Base-by-base conservation (phyloP, 2,329 filamentous ascomycete genomes). In the Phialophora expanda region DNA sequence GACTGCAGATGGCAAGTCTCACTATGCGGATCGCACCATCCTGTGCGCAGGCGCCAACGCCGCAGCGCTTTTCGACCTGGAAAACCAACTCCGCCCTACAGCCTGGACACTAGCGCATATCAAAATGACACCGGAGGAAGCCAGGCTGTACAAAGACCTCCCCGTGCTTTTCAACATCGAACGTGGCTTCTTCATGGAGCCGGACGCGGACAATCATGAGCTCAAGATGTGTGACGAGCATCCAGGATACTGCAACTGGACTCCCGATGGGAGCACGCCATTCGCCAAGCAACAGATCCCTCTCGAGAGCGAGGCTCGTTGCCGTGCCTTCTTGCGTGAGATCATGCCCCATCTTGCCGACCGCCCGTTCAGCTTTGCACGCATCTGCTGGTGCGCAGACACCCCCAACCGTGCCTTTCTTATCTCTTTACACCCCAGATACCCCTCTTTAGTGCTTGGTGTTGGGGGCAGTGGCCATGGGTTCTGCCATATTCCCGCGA, bases 371-470 rank as follows among this genome's bases (percentile, higher is more conserved):
- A 78, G 74, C 22, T 85, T 83, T 66, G 82, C 82, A 7, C 76
- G 83, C 17, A 81, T 86, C 34, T 86, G 84, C 74, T 86, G 85
- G 84, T 84, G 84, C 70, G 80, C 84, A 0, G 85, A 87, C 69
- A 86, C 84, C 0, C 79, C 81, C 0, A 83, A 87, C 71, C 78
- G 83, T 2, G 76, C 81, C 22, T 86, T 85, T 62, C 72, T 87
- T 20, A 84, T 87, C 62, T 80, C 81, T 60, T 74, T 74, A 32
- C 83, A 86, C 72, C 82, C 83, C 0, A 74, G 78, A 11, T 74
- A 79, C 58, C 67, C 73, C 41, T 79, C 77, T 28, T 71, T 85
- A 24, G 72, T 83, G 2, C 70, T 86, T 17, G 84, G 81, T 3
- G 79, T 82, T 3, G 84, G 84, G 5, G 84, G 78, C 0, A 83